Conservation (phyloP, 208 protist genomes). For the Trypanosoma mega region DNA sequence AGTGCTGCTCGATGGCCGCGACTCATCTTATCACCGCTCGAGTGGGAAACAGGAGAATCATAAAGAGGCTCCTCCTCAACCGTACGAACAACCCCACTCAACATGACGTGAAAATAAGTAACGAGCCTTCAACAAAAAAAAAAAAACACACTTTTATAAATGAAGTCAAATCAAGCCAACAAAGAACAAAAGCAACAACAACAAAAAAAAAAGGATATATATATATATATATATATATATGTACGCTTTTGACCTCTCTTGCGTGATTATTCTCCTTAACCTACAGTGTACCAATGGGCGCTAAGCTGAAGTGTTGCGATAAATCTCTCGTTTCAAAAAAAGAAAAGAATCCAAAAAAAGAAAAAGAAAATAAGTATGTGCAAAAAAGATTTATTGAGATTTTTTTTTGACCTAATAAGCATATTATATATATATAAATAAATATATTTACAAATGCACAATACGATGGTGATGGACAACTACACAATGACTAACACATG, state of each 20-base stretch:
- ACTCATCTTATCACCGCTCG: neutral
- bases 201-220: too few relatives aligned
- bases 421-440: neutral
- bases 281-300: too few relatives aligned
- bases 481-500: neutral
- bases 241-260: too few relatives aligned
- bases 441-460: neutral
- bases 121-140: neutral
- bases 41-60: neutral
- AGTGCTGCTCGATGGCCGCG: neutral
- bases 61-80: neutral
- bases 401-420: too few relatives aligned
- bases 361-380: neutral
- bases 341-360: conserved; percentile 11
- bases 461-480: too few relatives aligned
- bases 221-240: too few relatives aligned
- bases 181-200: too few relatives aligned
- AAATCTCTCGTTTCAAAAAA: neutral
- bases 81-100: neutral
- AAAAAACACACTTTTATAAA: neutral
- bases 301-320: neutral
- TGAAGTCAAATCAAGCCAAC: too few relatives aligned
- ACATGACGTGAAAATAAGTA: too few relatives aligned
- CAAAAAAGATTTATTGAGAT: too few relatives aligned
- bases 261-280: too few relatives aligned